Conservation (phyloP, 1,284 basidiomycete genomes). For the Fomitopsis pinicola region DNA sequence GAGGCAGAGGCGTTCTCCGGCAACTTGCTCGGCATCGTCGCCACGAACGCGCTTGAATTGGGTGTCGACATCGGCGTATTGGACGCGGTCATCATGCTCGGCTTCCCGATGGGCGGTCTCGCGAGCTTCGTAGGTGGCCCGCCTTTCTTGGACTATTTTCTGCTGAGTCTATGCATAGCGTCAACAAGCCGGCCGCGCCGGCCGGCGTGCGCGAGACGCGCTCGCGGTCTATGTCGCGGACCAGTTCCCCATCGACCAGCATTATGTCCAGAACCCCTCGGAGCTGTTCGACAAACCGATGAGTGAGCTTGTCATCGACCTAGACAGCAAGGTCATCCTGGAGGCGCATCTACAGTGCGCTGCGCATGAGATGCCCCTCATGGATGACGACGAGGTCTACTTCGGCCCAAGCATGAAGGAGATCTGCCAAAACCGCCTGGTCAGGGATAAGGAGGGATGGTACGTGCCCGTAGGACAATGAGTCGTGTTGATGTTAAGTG, state of each 20-base stretch:
- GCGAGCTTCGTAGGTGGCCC: constrained; percentile 63
- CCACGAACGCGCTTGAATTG: constrained; percentile 88
- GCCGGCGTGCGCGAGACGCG: constrained; percentile 78
- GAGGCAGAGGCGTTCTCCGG: constrained; percentile 87
- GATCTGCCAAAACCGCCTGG: constrained; percentile 52
- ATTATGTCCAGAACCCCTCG: constrained; percentile 72
- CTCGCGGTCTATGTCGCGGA: constrained; percentile 80
- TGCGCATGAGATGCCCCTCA: constrained; percentile 81
- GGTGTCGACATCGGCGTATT: constrained; percentile 89
- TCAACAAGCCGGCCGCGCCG: constrained; percentile 89
- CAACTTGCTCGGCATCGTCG: constrained; percentile 80
- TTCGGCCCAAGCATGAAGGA: constrained; percentile 64
- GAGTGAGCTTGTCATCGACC: constrained; percentile 68
- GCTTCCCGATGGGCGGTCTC: constrained; percentile 71
- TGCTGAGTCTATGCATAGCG: constrained; percentile 37
- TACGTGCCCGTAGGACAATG: constrained; percentile 25
- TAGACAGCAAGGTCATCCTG: constrained; percentile 72
- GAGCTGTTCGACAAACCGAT: constrained; percentile 63
- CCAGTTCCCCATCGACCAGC: constrained; percentile 69
- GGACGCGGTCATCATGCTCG: constrained; percentile 88
- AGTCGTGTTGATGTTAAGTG: background rate
- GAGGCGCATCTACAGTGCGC: constrained; percentile 90
- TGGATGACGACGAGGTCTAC: constrained; percentile 61
- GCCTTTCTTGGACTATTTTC: constrained; percentile 1
- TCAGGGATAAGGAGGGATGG: constrained; percentile 70